These are phyloP conservation scores for Botrytis cinerea DNA, from an alignment of 2,329 filamentous ascomycete species.

Conservation along the genomic window DNA sequence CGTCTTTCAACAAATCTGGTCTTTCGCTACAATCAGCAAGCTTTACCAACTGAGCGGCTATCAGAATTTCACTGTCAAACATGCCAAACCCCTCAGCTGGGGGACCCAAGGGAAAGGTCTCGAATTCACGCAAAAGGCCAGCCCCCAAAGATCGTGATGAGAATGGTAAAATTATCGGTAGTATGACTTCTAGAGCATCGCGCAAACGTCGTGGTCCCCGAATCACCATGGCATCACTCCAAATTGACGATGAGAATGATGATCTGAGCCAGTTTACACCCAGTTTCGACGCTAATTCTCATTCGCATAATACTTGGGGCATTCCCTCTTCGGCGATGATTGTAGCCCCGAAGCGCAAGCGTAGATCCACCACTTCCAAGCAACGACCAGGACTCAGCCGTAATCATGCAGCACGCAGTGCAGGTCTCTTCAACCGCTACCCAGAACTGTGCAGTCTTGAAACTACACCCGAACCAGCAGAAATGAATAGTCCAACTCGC, in stretches of 20 bases:
- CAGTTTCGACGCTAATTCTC: conserved; percentile 16
- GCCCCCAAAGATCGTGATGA: conserved; percentile 2
- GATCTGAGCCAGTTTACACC: conserved; percentile 10
- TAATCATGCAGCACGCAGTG: neutral
- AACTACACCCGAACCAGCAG: neutral
- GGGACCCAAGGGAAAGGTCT: neutral
- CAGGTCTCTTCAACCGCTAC: neutral
- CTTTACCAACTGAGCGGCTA: neutral
- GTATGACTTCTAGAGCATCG: conserved; percentile 11
- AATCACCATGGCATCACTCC: conserved; percentile 19
- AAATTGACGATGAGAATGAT: conserved; percentile 25
- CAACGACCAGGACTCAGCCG: neutral
- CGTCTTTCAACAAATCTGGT: neutral
- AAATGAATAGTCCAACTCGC: conserved; percentile 27
- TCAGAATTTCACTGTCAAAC: neutral
- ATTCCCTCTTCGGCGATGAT: neutral
- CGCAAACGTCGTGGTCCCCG: conserved; percentile 13
- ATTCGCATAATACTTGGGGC: conserved; percentile 25
- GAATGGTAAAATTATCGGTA: conserved; percentile 8
- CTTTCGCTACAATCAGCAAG: neutral
- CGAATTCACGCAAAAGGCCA: neutral
- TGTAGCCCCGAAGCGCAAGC: conserved; percentile 16
- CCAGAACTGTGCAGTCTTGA: neutral
- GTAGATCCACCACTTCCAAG: neutral
- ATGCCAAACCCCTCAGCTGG: neutral